A percentile compares a stretch with the other conserved stretches of the same genome.
Conservation (phyloP, 306 rosid genomes). For the Lathyrus aphaca region DNA sequence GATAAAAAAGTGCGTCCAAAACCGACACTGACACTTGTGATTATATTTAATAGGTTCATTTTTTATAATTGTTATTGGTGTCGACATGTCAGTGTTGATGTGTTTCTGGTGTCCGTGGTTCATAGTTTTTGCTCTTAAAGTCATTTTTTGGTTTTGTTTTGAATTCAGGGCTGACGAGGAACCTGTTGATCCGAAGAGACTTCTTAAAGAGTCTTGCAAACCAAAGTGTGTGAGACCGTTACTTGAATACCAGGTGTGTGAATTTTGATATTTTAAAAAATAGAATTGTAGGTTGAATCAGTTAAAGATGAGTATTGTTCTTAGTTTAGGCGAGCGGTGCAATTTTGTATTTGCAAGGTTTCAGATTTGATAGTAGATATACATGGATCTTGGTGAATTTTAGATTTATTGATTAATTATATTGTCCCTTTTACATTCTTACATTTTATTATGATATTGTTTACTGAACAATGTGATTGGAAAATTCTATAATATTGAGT, state of each 20-base stretch:
- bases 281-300: not conserved
- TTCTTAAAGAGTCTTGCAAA: slow-evolving; percentile 83
- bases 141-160: slow-evolving; percentile 19
- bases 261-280: not conserved
- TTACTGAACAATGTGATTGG: not conserved
- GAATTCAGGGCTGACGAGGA: slow-evolving; percentile 93
- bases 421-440: not conserved
- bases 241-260: slow-evolving; percentile 75
- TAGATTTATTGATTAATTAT: not conserved
- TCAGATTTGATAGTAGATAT: not conserved
- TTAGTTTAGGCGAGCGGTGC: slow-evolving; percentile 3
- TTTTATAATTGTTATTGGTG: too few relatives aligned
- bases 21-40: too few relatives aligned
- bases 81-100: too few relatives aligned
- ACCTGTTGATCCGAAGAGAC: slow-evolving; percentile 87
- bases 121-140: too few relatives aligned
- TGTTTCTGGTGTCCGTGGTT: too few relatives aligned
- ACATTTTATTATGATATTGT: not conserved
- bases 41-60: too few relatives aligned
- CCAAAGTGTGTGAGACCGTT: slow-evolving; percentile 96
- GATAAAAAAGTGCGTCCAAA: too few relatives aligned
- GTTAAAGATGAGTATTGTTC: slow-evolving; percentile 14
- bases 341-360: not conserved
- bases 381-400: not conserved
- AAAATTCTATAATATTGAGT: not conserved